phyloP scores from a whole-genome alignment of 2,329 filamentous ascomycete species.

The Calonectria multiphialidica region DNA sequence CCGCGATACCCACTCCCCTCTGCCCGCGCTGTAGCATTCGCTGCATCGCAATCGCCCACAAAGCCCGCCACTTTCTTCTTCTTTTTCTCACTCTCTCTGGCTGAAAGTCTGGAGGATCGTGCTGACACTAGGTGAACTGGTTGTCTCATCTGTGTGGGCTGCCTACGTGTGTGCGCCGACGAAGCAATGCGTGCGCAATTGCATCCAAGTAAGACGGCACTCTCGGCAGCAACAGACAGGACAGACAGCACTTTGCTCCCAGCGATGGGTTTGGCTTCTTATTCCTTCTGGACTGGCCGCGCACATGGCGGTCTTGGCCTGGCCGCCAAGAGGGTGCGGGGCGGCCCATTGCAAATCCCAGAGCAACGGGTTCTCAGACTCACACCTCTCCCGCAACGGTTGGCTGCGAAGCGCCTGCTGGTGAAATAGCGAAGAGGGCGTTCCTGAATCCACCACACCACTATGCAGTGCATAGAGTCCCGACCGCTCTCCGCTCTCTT shows the following conservation, averaged over 20 bases:
- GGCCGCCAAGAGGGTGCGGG: background rate
- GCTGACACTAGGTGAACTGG: conserved; percentile 4
- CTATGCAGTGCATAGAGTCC: background rate
- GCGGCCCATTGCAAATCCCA: conserved; percentile 12
- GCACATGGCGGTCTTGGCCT: background rate
- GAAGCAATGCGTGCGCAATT: conserved; percentile 10
- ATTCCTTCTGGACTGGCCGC: background rate
- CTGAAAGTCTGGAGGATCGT: background rate
- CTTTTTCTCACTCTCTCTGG: background rate
- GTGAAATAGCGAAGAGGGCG: conserved; percentile 7
- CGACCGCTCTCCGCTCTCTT: background rate
- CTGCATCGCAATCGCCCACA: background rate
- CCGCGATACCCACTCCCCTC: background rate
- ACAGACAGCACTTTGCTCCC: background rate
- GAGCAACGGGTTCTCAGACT: conserved; percentile 5
- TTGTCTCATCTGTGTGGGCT: background rate
- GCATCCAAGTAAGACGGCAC: background rate
- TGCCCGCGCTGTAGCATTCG: background rate
- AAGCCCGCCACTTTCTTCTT: background rate
- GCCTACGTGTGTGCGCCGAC: background rate
- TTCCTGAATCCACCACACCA: conserved; percentile 24
- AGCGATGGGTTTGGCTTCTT: background rate
- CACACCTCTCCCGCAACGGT: background rate
- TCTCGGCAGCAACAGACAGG: too few relatives aligned
- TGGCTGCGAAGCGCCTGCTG: background rate